phyloP scores from a whole-genome alignment of 805 yeast genomes.

The Lachancea kluyveri region DNA sequence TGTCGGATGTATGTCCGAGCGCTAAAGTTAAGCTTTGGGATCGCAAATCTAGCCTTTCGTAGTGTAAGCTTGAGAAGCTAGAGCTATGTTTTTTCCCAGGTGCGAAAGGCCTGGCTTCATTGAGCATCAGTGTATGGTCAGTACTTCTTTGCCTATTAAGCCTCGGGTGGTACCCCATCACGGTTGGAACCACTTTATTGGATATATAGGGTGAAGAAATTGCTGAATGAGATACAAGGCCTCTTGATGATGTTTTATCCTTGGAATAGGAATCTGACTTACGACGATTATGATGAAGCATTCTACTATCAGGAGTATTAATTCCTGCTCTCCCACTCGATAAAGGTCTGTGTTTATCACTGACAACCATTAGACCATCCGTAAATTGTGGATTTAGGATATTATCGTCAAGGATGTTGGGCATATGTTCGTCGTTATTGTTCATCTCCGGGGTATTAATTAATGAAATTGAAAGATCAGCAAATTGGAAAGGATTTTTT shows the following conservation, averaged over 20 bases:
- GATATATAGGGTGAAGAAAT: constrained; percentile 8
- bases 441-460: constrained; percentile 15
- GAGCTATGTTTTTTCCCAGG: too few species aligned
- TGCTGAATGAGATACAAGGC: constrained; percentile 5
- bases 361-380: constrained; percentile 9
- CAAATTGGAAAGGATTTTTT: constrained; percentile 26
- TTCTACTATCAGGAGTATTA: constrained; percentile 5
- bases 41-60: too few species aligned
- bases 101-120: too few species aligned
- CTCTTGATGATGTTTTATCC: constrained; percentile 3
- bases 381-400: constrained; percentile 23
- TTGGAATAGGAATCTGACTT: constrained; percentile 11
- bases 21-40: too few species aligned
- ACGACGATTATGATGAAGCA: constrained; percentile 8
- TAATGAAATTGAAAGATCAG: constrained; percentile 18
- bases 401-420: constrained; percentile 22
- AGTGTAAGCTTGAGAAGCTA: too few species aligned
- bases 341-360: constrained; percentile 7
- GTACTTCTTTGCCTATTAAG: constrained; percentile 17
- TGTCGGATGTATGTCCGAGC: too few species aligned
- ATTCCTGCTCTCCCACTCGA: constrained; percentile 7
- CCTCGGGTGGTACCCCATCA: constrained; percentile 12
- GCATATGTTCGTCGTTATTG: constrained; percentile 7
- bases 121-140: constrained; percentile 18
- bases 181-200: constrained; percentile 6